These are phyloP conservation scores for Physcomitrellopsis africana DNA, from an alignment of 225 moss, liverwort and hornwort genomes.

Conservation along the genomic window DNA sequence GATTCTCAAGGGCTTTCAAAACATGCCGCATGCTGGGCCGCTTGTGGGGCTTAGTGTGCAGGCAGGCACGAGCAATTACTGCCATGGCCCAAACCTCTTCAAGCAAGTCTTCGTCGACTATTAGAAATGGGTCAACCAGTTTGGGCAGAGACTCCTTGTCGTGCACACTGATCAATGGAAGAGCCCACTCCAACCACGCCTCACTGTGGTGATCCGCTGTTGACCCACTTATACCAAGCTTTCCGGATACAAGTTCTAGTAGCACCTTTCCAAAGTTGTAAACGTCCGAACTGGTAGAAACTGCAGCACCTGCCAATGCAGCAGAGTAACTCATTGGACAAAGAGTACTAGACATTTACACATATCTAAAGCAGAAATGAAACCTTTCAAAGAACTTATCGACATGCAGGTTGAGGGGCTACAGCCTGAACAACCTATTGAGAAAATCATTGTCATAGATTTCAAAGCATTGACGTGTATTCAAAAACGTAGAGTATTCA, in stretches of 20 bases:
- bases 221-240: slow-evolving; percentile 85
- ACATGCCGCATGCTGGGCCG: slow-evolving; percentile 96
- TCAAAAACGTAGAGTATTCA: no score
- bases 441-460: no score
- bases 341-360: no score
- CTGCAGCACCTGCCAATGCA: no score
- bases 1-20: slow-evolving; percentile 86
- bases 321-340: no score
- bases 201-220: slow-evolving; percentile 71
- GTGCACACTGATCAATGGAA: slow-evolving; percentile 85
- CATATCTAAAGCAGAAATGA: no score
- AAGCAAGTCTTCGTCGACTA: slow-evolving; percentile 91
- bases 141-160: slow-evolving; percentile 93
- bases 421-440: no score
- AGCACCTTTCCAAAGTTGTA: slow-evolving; percentile 94
- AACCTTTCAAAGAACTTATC: no score
- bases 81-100: slow-evolving; percentile 99
- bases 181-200: slow-evolving; percentile 97
- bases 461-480: no score
- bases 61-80: slow-evolving; percentile 87
- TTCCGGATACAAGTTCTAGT: slow-evolving; percentile 88
- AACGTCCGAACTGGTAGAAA: slow-evolving; percentile 80
- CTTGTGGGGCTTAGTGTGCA: slow-evolving; percentile 81
- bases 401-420: no score
- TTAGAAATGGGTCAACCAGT: slow-evolving; percentile 86